These are phyloP conservation scores for Nothopassalora personata DNA, from an alignment of 2,329 filamentous ascomycete genomes.

Conservation along the genomic window DNA sequence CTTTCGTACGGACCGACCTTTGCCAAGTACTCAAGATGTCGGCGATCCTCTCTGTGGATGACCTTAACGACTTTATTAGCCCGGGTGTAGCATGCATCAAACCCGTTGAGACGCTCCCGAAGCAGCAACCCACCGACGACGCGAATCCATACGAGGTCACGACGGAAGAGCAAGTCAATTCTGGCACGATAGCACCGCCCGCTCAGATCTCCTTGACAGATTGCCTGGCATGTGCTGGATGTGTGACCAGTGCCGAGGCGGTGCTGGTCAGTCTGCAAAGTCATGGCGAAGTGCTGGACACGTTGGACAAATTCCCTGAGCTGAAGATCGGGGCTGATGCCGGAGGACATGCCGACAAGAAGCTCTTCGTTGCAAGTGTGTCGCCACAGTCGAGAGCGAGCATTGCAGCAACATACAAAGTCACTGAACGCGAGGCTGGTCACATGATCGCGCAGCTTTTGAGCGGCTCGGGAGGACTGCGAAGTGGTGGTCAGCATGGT, in stretches of 20 bases:
- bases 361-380: conserved; percentile 84
- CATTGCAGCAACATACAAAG: conserved; percentile 74
- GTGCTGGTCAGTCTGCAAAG: conserved; percentile 94
- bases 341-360: conserved; percentile 46
- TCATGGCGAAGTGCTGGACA: conserved; percentile 80
- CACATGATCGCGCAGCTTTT: conserved; percentile 79
- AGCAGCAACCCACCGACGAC: conserved; percentile 43
- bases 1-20: background rate
- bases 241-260: conserved; percentile 94
- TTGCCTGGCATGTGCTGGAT: conserved; percentile 94
- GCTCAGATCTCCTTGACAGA: conserved; percentile 95
- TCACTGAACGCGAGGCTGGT: conserved; percentile 68
- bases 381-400: conserved; percentile 88
- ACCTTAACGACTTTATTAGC: conserved; percentile 98
- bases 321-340: conserved; percentile 9
- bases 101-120: conserved; percentile 84
- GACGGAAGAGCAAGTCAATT: conserved; percentile 71
- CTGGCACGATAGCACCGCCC: conserved; percentile 54
- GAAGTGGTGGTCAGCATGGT: conserved; percentile 62
- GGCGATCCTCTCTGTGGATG: conserved; percentile 92
- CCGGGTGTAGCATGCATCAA: conserved; percentile 98
- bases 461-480: conserved; percentile 62
- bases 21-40: conserved; percentile 60
- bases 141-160: conserved; percentile 73
- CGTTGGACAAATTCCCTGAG: conserved; percentile 59